Conservation (phyloP, 371 early-diverging fungal species). For the Mucor circinelloides region DNA sequence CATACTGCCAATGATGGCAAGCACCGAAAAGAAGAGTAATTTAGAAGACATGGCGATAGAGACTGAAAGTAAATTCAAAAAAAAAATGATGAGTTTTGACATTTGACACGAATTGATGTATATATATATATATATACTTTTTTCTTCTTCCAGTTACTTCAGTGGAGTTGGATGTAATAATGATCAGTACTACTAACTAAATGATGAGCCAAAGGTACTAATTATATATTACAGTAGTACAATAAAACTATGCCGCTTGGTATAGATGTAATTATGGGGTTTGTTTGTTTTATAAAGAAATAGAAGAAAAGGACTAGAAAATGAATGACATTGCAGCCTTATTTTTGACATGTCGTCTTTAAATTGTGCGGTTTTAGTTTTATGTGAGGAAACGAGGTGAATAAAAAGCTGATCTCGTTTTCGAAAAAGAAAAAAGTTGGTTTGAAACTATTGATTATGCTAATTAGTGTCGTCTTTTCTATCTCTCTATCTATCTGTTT, state of each 20-base stretch:
- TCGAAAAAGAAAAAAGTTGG: background rate
- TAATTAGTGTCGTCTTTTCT: background rate
- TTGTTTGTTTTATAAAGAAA: background rate
- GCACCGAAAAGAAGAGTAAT: background rate
- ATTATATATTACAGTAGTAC: conserved; percentile 1
- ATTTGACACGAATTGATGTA: background rate
- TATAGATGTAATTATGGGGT: background rate
- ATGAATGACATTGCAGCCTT: background rate
- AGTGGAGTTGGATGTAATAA: background rate
- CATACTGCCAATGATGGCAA: background rate
- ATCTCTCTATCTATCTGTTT: background rate
- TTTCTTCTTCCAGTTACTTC: background rate
- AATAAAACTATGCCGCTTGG: background rate
- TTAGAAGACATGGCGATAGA: background rate
- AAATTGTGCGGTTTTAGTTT: background rate
- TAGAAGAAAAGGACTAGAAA: background rate
- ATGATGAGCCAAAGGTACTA: background rate
- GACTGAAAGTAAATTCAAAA: background rate
- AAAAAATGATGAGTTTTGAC: background rate
- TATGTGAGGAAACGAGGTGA: background rate
- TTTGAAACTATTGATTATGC: background rate
- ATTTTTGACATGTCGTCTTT: background rate
- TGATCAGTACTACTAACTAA: background rate
- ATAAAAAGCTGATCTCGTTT: background rate
- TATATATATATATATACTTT: background rate